Conservation (phyloP, 1,284 basidiomycete genomes). For the Cystobasidium slooffiae region DNA sequence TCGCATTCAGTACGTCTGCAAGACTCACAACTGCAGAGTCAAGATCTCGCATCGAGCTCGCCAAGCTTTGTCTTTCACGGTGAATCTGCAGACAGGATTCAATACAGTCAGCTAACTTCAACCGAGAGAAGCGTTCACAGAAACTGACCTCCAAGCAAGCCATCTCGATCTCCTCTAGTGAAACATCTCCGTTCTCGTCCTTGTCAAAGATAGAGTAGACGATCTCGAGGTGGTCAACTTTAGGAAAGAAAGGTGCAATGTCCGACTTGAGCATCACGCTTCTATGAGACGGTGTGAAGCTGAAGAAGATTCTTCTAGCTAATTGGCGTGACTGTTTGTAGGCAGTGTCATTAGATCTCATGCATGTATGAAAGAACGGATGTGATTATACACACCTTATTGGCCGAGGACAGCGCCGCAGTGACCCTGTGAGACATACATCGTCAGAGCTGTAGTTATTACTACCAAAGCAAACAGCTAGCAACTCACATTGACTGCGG, state of each 20-base stretch:
- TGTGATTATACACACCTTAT: slow-evolving; percentile 61
- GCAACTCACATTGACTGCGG: slow-evolving; percentile 67
- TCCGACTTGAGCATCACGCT: slow-evolving; percentile 70
- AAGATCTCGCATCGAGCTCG: slow-evolving; percentile 85
- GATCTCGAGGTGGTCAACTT: slow-evolving; percentile 67
- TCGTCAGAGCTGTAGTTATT: background rate
- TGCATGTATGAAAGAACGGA: background rate
- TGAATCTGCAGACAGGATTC: slow-evolving; percentile 62
- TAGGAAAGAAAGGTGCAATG: slow-evolving; percentile 73
- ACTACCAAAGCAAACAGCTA: background rate
- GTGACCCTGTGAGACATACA: slow-evolving; percentile 62
- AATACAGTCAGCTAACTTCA: background rate
- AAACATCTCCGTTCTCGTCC: slow-evolving; percentile 78
- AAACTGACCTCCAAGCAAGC: slow-evolving; percentile 66
- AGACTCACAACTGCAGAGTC: slow-evolving; percentile 74
- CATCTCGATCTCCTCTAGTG: slow-evolving; percentile 75
- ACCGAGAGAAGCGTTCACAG: background rate
- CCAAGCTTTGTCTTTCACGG: slow-evolving; percentile 79
- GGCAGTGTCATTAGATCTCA: background rate
- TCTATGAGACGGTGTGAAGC: slow-evolving; percentile 70
- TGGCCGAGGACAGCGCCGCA: slow-evolving; percentile 74
- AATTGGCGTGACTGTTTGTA: slow-evolving; percentile 67
- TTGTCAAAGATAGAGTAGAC: slow-evolving; percentile 71
- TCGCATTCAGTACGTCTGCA: background rate
- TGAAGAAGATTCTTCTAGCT: slow-evolving; percentile 83